Evolutionary conservation across 164 flowering plant species (phyloP).

Genomic region (Echeveria elegans): DNA sequence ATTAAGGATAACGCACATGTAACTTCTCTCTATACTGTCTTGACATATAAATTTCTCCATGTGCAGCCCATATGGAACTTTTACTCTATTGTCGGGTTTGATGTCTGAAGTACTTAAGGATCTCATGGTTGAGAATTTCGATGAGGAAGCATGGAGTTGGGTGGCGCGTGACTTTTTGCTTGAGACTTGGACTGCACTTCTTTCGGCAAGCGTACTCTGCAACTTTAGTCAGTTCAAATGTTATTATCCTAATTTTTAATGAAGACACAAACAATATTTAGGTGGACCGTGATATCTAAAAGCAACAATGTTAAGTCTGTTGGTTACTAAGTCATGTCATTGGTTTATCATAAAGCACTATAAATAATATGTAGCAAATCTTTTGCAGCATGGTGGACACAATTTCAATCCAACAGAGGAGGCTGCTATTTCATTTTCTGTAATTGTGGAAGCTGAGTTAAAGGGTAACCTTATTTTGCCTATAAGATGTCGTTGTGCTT

Average conservation of each 20-base stretch:
- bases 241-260: no score
- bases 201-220: conserved; percentile 33
- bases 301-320: not conserved
- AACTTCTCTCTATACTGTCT: not conserved
- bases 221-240: not conserved
- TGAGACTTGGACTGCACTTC: conserved; percentile 82
- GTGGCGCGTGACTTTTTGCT: conserved; percentile 85
- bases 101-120: conserved; percentile 74
- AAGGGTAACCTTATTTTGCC: conserved; percentile 37
- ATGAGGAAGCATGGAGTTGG: conserved; percentile 92
- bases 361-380: not conserved
- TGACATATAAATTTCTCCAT: conserved; percentile 12
- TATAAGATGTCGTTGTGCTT: not conserved
- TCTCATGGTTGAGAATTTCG: conserved; percentile 37
- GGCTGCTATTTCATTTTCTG: conserved; percentile 55
- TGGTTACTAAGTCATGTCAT: not conserved
- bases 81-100: conserved; percentile 61
- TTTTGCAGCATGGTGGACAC: conserved; percentile 41
- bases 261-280: not conserved
- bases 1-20: not conserved
- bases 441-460: conserved; percentile 75
- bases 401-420: conserved; percentile 39
- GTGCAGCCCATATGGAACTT: conserved; percentile 76
- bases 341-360: not conserved
- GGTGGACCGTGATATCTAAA: not conserved